Percentiles rank a stretch among this genome's conserved stretches.
Conservation (phyloP, 805 yeast genomes). For the Blastobotrys robertii region DNA sequence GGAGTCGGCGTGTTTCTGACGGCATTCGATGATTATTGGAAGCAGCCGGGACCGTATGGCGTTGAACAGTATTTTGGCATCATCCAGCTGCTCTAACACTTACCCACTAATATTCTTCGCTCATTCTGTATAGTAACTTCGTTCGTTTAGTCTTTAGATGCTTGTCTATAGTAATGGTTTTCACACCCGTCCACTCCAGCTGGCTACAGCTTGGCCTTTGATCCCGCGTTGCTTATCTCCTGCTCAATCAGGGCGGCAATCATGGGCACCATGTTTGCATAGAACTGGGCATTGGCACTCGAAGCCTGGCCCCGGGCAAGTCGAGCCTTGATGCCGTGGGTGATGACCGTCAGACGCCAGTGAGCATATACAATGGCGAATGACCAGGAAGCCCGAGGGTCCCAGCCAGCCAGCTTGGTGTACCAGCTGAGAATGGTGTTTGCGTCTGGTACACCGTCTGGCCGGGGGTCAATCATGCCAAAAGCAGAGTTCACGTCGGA, state of each 20-base stretch:
- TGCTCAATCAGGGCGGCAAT: slow-evolving; percentile 19
- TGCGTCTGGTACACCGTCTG: slow-evolving; percentile 12
- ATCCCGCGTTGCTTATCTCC: neutral
- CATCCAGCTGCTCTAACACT: slow-evolving; percentile 14
- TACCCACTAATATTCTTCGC: neutral
- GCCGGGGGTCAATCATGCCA: neutral
- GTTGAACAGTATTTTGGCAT: slow-evolving; percentile 82
- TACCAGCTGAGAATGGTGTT: slow-evolving; percentile 20
- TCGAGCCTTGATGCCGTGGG: slow-evolving; percentile 55
- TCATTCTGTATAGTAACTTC: neutral
- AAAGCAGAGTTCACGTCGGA: neutral
- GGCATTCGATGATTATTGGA: slow-evolving; percentile 82
- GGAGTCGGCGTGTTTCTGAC: slow-evolving; percentile 60
- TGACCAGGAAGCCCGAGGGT: slow-evolving; percentile 38
- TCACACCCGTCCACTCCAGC: neutral
- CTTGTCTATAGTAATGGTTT: neutral
- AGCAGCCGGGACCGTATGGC: slow-evolving; percentile 69
- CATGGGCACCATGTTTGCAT: slow-evolving; percentile 27
- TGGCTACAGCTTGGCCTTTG: neutral
- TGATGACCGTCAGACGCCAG: slow-evolving; percentile 44
- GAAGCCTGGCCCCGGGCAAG: slow-evolving; percentile 43
- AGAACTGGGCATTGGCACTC: slow-evolving; percentile 38
- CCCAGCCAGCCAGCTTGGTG: slow-evolving; percentile 30
- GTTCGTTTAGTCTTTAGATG: neutral
- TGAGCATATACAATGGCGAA: slow-evolving; percentile 49